Evolutionary conservation across 495 filamentous ascomycete genomes (phyloP), one percentile per base, ranked within the genome.

Genomic region (Parathielavia hyrcaniae): DNA sequence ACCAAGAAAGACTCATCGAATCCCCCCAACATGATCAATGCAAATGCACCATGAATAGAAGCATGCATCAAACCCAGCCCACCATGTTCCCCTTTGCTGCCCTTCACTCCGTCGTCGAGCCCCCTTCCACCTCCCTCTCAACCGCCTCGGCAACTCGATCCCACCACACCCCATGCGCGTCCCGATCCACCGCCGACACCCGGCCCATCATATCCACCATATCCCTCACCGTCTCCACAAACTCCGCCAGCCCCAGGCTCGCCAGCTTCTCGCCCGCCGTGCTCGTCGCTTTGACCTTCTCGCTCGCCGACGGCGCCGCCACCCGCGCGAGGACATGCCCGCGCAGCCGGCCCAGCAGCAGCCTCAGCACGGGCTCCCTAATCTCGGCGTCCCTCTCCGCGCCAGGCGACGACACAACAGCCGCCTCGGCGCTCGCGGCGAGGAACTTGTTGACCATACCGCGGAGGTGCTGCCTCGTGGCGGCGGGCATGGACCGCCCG

Each of bases 191-290:
- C 44, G 80, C 79, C 12, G 86, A 83, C 23, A 96, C 83, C 65
- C 81, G 83, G 56, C 80, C 79, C 61, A 95, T 69, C 72, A 87
- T 85, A 14, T 96, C 91, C 14, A 90, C 87, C 61, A 96, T 79
- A 35, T 85, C 82, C 7, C 87, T 84, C n/a, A 97, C 83, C 66
- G 84, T 85, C 48, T 75, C 83, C n/a, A 92, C 86, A 72, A 95
- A 96, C 71, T 98, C 93, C 0, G 86, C 83, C 71, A 97, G 79
- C 0, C 93, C 95, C 40, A 86, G 80, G 2, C 81, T 79, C 2
- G 88, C 87, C 16, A 98, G 76, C 47, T 84, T 86, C 70, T 97
- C 91, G 23, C 84, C 87, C 5, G 91, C 92, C 0, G 84, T 89
- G 50, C 82, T 89, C 1, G 87, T 88, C n/a, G 85, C 83, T 60